Evolutionary conservation across 257 asterid species (phyloP).

Genomic region (Solanum bulbocastanum): DNA sequence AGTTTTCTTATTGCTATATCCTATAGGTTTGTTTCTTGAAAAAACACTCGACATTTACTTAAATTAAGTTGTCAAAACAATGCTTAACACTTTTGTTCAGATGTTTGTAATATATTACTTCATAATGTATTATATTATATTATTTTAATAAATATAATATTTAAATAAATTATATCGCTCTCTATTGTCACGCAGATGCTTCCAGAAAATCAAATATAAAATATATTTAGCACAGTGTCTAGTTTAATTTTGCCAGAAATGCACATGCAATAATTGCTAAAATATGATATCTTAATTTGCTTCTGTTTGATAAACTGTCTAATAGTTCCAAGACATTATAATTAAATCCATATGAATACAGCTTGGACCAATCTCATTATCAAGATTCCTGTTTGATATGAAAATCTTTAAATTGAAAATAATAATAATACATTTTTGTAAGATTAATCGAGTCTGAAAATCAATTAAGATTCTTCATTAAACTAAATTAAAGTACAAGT

Average conservation of each 20-base stretch:
- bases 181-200: background rate
- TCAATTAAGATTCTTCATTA: background rate
- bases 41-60: background rate
- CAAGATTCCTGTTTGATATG: background rate
- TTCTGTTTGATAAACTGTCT: background rate
- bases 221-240: background rate
- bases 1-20: background rate
- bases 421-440: background rate
- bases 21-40: background rate
- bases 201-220: background rate
- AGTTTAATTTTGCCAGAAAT: background rate
- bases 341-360: background rate
- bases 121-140: too few relatives aligned
- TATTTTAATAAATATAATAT: too few relatives aligned
- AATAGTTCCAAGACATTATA: background rate
- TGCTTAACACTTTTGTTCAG: background rate
- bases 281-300: background rate
- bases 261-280: background rate
- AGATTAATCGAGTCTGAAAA: background rate
- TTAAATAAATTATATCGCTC: too few relatives aligned
- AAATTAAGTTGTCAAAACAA: background rate
- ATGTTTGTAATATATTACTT: too few relatives aligned
- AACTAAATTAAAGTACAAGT: background rate
- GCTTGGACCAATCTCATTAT: background rate
- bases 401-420: background rate